A percentile compares a stretch with the other conserved stretches of the same genome.
phyloP scores from a whole-genome alignment of 306 rosid species.

The Betula pendula region DNA sequence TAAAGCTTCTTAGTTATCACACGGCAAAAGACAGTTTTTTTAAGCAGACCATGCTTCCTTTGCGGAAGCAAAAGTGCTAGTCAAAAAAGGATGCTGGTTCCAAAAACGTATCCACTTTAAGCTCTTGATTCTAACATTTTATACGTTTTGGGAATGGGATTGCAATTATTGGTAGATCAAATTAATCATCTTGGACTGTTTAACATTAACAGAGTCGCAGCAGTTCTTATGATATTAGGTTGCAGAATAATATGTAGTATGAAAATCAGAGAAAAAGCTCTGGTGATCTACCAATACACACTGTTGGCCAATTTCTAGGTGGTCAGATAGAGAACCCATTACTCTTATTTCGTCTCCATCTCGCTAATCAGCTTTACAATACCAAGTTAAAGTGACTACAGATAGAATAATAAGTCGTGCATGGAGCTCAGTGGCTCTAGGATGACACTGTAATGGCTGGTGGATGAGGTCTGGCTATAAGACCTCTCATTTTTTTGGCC shows the following conservation, averaged over 20 bases:
- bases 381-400: too few relatives aligned
- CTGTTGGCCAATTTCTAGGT: too few relatives aligned
- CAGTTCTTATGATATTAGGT: too few relatives aligned
- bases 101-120: conserved; percentile 4
- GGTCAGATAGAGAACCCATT: too few relatives aligned
- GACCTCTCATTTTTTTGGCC: too few relatives aligned
- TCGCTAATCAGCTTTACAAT: too few relatives aligned
- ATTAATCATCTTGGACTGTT: background rate
- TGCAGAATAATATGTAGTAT: background rate
- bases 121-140: background rate
- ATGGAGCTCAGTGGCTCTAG: too few relatives aligned
- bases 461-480: too few relatives aligned
- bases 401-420: too few relatives aligned
- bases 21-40: conserved; percentile 31
- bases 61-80: conserved; percentile 35
- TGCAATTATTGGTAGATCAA: background rate
- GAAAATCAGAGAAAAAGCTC: background rate
- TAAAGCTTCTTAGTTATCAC: conserved; percentile 28
- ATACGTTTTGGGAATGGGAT: background rate
- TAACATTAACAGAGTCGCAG: background rate
- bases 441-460: too few relatives aligned
- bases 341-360: too few relatives aligned
- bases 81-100: conserved; percentile 33
- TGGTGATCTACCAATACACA: too few relatives aligned
- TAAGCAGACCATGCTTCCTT: conserved; percentile 23